These are phyloP conservation scores for Calvatia gigantea DNA, from an alignment of 768 basidiomycete species.

Conservation along the genomic window DNA sequence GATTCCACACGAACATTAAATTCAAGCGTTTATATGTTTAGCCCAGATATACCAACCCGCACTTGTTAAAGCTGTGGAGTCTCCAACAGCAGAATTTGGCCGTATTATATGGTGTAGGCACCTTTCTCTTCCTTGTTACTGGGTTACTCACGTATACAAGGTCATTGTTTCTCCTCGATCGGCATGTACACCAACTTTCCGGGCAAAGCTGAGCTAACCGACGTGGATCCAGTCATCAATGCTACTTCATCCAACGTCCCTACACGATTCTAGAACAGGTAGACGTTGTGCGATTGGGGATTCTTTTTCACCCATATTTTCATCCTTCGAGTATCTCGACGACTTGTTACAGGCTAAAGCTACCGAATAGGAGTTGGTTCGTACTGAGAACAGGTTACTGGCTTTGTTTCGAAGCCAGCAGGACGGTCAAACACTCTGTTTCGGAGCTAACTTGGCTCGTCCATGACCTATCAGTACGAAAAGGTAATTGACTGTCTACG, in stretches of 20 bases:
- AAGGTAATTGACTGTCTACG: too few species aligned
- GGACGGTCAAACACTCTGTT: too few species aligned
- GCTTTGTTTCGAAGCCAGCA: too few species aligned
- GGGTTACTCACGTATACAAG: slow-evolving; percentile 4
- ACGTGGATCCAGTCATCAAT: slow-evolving; percentile 6
- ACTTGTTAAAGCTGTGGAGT: not conserved
- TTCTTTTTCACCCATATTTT: too few species aligned
- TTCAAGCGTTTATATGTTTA: not conserved
- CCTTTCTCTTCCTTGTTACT: not conserved
- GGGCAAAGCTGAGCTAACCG: too few species aligned
- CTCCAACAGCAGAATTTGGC: not conserved
- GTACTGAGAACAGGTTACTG: too few species aligned
- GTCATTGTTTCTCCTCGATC: slow-evolving; percentile 17
- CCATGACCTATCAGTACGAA: too few species aligned
- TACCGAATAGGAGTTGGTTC: too few species aligned
- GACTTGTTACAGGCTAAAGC: too few species aligned
- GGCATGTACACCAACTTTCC: not conserved
- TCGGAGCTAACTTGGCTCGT: too few species aligned
- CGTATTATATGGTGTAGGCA: slow-evolving; percentile 2
- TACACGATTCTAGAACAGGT: slow-evolving; percentile 10
- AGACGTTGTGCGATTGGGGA: not conserved
- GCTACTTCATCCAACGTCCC: slow-evolving; percentile 14
- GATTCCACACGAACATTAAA: not conserved
- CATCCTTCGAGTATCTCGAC: too few species aligned
- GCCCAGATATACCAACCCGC: not conserved